Evolutionary conservation across 371 early-diverging fungal species (phyloP), one percentile per base, ranked within the genome.

Genomic region (Circinella umbellata): DNA sequence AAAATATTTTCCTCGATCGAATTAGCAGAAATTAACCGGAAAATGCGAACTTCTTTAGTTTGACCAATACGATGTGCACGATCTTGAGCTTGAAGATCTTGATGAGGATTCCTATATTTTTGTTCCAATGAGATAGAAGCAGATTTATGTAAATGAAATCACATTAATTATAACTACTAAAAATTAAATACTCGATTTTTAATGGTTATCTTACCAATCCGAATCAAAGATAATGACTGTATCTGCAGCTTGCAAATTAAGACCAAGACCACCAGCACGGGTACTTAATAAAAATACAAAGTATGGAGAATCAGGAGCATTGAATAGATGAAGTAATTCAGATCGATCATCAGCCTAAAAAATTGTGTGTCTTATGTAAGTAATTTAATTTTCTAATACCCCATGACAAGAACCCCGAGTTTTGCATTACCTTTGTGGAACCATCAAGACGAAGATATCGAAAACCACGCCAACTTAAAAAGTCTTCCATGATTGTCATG

Each of bases 1-100:
- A 99, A 76, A 71, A 99, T 99, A 66, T 90, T 93, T 80, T 99
- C 99, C 83, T 99, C 99, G 55, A 99, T 90, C 0, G 99, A 96
- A 61, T 95, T 91, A 39, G 93, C 91, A 7, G 97, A 96, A 69
- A 99, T 95, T 51, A 99, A 80, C n/a, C 99, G 91, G 77, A 99
- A 92, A 63, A 99, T 97, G 37, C 96, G 91, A n/a, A 99, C 99
- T 82, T 99, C 99, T 74, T 98, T 98, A 36, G 94, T 99, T 82
- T 99, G 99, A n/a, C 99, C 99, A 75, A 99, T 99, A 80, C 99
- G 94, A 87, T 99, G 99, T 0, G 99, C 99, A 77, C 99, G 95
- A 82, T 99, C 99, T 82, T 99, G 99, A 1, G 99, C 99, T 88
- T 99, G 99, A 51, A 99, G 85, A 86, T 99, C 99, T 72, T 96